Conservation (phyloP, 1,284 basidiomycete species). For the Rhodotorula mucilaginosa region DNA sequence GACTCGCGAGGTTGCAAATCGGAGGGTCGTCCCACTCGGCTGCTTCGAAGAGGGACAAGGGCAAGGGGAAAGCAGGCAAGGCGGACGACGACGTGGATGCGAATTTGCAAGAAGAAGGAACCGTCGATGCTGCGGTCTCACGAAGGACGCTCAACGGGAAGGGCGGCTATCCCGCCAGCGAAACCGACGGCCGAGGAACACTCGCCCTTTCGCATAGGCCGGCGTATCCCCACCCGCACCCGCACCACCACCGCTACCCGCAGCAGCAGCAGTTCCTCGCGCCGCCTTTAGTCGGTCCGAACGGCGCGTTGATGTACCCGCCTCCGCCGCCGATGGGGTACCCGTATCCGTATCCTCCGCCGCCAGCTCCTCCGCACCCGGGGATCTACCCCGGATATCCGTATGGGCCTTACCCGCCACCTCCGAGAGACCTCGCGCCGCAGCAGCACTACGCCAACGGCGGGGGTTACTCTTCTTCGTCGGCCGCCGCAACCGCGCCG, state of each 20-base stretch:
- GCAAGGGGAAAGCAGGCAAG: constrained; percentile 3
- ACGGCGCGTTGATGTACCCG: constrained; percentile 3
- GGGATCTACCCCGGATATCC: neutral
- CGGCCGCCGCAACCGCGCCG: neutral
- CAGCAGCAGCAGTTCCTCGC: neutral
- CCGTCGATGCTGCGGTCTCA: neutral
- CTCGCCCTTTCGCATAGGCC: neutral
- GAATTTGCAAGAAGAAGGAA: neutral
- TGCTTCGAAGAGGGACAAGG: neutral
- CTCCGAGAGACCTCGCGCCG: neutral
- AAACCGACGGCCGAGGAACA: too few relatives aligned
- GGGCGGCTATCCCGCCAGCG: neutral
- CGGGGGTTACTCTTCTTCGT: neutral
- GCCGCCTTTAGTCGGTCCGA: neutral
- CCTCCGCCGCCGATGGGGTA: neutral
- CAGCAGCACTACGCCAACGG: neutral
- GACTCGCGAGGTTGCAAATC: constrained; percentile 14
- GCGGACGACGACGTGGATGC: neutral
- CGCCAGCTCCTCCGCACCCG: neutral
- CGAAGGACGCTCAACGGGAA: neutral
- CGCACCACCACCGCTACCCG: neutral
- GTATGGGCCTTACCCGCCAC: constrained; percentile 5
- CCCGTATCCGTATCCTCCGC: constrained; percentile 3
- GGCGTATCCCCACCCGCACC: neutral
- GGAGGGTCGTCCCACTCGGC: neutral